Percentiles rank a stretch among this genome's conserved stretches.
Evolutionary conservation across 345 rosid species (phyloP).

Genomic region (Angophora floribunda): DNA sequence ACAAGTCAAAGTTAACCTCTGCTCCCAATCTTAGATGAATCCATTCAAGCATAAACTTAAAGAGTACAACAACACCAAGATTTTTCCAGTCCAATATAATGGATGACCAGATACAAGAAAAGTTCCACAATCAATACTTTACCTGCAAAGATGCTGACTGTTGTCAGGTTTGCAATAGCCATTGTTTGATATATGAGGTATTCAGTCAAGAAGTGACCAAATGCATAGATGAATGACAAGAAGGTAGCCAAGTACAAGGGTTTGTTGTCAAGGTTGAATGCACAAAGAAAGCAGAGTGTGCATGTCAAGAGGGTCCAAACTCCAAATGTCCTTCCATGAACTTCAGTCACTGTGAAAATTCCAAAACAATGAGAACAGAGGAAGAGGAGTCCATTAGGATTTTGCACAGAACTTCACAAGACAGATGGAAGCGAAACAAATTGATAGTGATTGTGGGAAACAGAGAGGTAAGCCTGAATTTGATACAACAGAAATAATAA

Average conservation of each 20-base stretch:
- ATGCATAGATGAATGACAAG: constrained; percentile 76
- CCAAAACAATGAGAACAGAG: background rate
- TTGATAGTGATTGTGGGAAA: background rate
- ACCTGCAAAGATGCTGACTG: constrained; percentile 87
- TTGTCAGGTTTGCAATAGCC: constrained; percentile 64
- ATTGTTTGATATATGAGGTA: constrained; percentile 69
- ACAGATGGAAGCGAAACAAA: background rate
- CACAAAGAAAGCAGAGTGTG: constrained; percentile 92
- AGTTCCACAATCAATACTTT: background rate
- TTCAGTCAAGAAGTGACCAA: constrained; percentile 82
- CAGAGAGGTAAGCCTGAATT: background rate
- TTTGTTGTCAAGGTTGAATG: constrained; percentile 75
- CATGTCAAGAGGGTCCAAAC: constrained; percentile 95
- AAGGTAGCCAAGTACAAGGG: constrained; percentile 77
- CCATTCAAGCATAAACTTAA: background rate
- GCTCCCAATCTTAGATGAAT: background rate
- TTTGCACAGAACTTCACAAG: background rate
- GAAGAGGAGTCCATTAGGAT: background rate
- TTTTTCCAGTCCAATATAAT: background rate
- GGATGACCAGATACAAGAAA: background rate
- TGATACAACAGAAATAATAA: background rate
- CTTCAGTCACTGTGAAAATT: constrained; percentile 71
- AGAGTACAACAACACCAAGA: background rate
- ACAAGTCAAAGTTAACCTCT: background rate
- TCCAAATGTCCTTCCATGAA: constrained; percentile 95